These are phyloP conservation scores for Arabis hirsuta DNA, from an alignment of 345 rosid species.

Conservation along the genomic window DNA sequence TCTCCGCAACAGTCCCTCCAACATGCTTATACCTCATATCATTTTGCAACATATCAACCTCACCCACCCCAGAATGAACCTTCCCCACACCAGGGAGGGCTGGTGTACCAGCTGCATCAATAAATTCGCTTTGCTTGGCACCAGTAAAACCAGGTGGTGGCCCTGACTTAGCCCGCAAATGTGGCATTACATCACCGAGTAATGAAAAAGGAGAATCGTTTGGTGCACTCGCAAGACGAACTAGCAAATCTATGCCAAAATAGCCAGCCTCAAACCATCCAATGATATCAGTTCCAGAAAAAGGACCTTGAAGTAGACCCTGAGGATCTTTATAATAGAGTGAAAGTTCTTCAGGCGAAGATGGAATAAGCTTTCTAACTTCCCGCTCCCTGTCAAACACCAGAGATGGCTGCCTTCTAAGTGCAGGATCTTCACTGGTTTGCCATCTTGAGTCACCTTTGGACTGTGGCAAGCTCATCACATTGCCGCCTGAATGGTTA, in stretches of 20 bases:
- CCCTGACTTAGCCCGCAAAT: conserved; percentile 89
- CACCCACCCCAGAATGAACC: conserved; percentile 49
- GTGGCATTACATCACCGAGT: conserved; percentile 99
- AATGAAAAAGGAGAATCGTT: conserved; percentile 67
- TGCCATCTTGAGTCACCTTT: conserved; percentile 65
- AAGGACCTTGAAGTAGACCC: conserved; percentile 94
- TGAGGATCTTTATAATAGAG: conserved; percentile 93
- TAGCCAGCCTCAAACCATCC: conserved; percentile 99
- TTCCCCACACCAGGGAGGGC: conserved; percentile 57
- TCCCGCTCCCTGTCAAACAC: conserved; percentile 77
- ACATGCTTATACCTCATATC: conserved; percentile 61
- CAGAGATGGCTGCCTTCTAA: conserved; percentile 64
- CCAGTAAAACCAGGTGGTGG: conserved; percentile 95
- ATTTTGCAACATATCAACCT: conserved; percentile 57
- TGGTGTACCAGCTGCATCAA: conserved; percentile 56
- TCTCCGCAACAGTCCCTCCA: conserved; percentile 80
- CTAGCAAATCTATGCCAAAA: conserved; percentile 92
- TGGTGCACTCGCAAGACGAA: conserved; percentile 69
- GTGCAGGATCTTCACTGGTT: conserved; percentile 56
- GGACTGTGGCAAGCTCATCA: conserved; percentile 48
- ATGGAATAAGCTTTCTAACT: conserved; percentile 57
- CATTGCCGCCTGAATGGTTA: conserved; percentile 53
- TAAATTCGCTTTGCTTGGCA: conserved; percentile 65
- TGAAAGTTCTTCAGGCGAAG: conserved; percentile 74
- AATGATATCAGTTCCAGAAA: conserved; percentile 83